Evolutionary conservation across 306 rosid genomes (phyloP), one percentile per base, ranked within the genome.

Genomic region (Malus sieversii): DNA sequence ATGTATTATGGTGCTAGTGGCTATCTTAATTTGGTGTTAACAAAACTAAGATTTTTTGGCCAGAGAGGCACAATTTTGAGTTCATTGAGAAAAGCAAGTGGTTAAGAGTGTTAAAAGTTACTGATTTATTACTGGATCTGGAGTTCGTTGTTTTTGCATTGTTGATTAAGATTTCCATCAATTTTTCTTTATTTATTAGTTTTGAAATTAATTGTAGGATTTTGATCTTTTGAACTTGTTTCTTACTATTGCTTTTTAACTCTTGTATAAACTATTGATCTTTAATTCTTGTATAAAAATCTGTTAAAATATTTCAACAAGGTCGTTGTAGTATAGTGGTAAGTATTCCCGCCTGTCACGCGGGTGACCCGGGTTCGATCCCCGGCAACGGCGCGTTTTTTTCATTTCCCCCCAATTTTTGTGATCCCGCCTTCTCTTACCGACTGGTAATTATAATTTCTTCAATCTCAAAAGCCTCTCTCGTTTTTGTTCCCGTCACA

Each of bases 351-450:
- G 85, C 80, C 85, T 82, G 85, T 82, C 86, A 78, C 83, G 83
- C 86, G 83, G 83, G 86, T 82, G 83, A 82, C 86, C 86, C 86
- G 86, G 83, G 83, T 82, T 82, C 83, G 83, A 82, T 82, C 86
- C 83, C 86, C 83, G 86, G 85, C 85, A 77, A 77, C 85, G 82
- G 85, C 82, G 82, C 0, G 0, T 15, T 1, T 19, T 7, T 0
- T 1, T 3, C 2, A 27, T 59, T 30, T 44, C 15, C 6, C n/a
- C 6, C 3, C 10, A 6, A 4, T 2, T 51, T 48, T 10, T 51
- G 15, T 27, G 25, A 2, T 70, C 23, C 44, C 0, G 33, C 58
- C 25, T 33, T 62, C 8, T 32, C 4, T 58, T 3, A 1, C 23
- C 8, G 32, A 4, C 64, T 35, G 40, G 19, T 48, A 48, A 48